Base-by-base conservation (phyloP, 163 green algal genomes). In the Prototheca wickerhamii region DNA sequence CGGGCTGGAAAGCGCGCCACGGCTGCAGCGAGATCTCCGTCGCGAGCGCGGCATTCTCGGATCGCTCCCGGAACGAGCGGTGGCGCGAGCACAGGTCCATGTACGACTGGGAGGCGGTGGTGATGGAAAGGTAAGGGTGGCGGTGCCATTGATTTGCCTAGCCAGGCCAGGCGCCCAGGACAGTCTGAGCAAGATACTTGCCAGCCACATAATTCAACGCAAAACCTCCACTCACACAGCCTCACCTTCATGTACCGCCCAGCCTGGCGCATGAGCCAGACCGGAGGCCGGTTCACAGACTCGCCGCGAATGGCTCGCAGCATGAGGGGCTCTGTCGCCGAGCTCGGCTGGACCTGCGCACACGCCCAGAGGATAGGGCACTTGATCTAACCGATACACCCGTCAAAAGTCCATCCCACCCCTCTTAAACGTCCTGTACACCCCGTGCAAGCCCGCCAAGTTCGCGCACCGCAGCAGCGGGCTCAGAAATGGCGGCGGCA, bases 191-290 rank as follows among this genome's bases (percentile, higher is more conserved):
- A 42, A 42, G 18, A 61, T 25, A 61, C 12, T 29, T 26, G 23
- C 12, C 21, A 29, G 49, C 12, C 18, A 25, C 6, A 6, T 65
- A 49, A 50, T 65, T 67, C n/a, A n/a, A n/a, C n/a, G n/a, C n/a
- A n/a, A n/a, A n/a, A n/a, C n/a, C n/a, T n/a, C n/a, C n/a, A n/a
- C n/a, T n/a, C n/a, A n/a, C n/a, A n/a, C n/a, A n/a, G n/a, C n/a
- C n/a, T n/a, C n/a, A 89, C 87, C 78, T 93, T 93, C 89, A 95
- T 95, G 84, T 96, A 96, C n/a, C 90, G 84, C 6, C 90, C 90
- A 21, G 90, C 90, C 76, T 97, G 90, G 8, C 90, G 82, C 90
- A 97, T 97, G 86, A 95, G 94, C 90, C 90, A 97, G 28, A 97
- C 89, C 3, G 90, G 90, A 0, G 90, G 85, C 3, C 90, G 77